Base-by-base conservation (phyloP, 1,284 basidiomycete species). In the Ceratobasidium sp. region DNA sequence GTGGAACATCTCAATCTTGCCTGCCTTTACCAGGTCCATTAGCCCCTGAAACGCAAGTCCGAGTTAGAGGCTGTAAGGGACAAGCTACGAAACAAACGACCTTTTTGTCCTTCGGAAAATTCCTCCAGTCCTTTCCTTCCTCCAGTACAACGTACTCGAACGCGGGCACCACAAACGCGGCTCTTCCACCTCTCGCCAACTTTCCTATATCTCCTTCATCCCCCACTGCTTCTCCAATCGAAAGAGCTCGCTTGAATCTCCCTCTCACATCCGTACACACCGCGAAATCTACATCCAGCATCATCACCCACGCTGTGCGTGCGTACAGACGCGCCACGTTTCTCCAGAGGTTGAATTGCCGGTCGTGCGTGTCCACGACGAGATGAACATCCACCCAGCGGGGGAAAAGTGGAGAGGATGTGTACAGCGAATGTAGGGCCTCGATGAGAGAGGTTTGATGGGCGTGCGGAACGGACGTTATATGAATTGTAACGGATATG, bases 231-330 rank as follows among this genome's bases (percentile, higher is more conserved):
- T 16, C 53, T 31, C 9, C 24, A 22, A 4, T 24, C 49, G n/a
- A 37, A 75, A 54, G 74, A 68, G 64, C 46, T 79, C 80, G 69
- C 84, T 83, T 74, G 14, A 93, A 83, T 11, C 87, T 84, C 24
- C 80, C 80, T 71, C 91, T 85, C 81, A 94, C 92, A 81, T 93
- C 88, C 64, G 94, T 94, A 79, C 92, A 94, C 8, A 92, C 82
- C 49, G 87, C 90, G 81, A 95, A 95, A 80, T 95, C 93, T 76
- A 94, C 90, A 81, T 95, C 93, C 69, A 95, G 88, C 89, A 94
- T 92, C 89, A 95, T 92, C 66, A 94, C 87, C 78, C 88, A 93
- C 76, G 91, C 87, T 5, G 93, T 94, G 14, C 92, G 86, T 1
- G 92, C 90, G 79, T 93, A 92, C 69, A 93, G 84, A 53, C 93